phyloP scores from a whole-genome alignment of 2,329 filamentous ascomycete genomes.

The Cyphellophora attinorum region DNA sequence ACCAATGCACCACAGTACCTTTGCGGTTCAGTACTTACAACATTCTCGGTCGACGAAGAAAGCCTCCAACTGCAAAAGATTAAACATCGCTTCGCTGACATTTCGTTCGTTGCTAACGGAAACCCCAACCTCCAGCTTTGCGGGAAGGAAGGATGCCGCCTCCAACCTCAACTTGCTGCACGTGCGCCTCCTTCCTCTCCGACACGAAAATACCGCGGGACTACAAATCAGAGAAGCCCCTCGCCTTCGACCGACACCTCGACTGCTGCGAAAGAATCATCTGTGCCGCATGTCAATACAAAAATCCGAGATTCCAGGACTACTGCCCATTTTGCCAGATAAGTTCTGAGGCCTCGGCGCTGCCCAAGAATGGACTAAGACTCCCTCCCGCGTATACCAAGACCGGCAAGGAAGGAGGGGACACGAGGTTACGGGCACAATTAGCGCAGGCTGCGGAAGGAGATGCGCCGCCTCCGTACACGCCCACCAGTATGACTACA shows the following conservation, averaged over 20 bases:
- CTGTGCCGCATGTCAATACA: slow-evolving; percentile 59
- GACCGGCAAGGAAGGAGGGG: background rate
- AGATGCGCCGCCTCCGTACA: background rate
- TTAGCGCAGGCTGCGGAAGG: background rate
- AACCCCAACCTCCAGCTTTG: too few relatives aligned
- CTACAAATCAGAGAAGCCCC: slow-evolving; percentile 51
- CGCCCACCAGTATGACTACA: background rate
- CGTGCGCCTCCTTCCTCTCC: slow-evolving; percentile 55
- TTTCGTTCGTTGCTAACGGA: too few relatives aligned
- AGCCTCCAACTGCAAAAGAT: too few relatives aligned
- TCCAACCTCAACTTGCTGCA: slow-evolving; percentile 57
- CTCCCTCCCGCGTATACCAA: slow-evolving; percentile 22
- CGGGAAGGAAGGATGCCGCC: too few relatives aligned
- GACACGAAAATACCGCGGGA: slow-evolving; percentile 43
- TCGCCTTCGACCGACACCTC: slow-evolving; percentile 44
- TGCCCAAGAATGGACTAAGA: slow-evolving; percentile 52
- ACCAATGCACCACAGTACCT: too few relatives aligned
- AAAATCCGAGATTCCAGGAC: slow-evolving; percentile 57
- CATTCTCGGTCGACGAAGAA: too few relatives aligned
- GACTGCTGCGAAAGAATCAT: slow-evolving; percentile 61
- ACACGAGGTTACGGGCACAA: background rate
- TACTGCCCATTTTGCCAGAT: slow-evolving; percentile 72
- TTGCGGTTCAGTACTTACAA: too few relatives aligned
- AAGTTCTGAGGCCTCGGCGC: slow-evolving; percentile 48
- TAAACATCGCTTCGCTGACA: too few relatives aligned